phyloP scores from a whole-genome alignment of 2,329 filamentous ascomycete genomes.

The Diaporthe amygdali region DNA sequence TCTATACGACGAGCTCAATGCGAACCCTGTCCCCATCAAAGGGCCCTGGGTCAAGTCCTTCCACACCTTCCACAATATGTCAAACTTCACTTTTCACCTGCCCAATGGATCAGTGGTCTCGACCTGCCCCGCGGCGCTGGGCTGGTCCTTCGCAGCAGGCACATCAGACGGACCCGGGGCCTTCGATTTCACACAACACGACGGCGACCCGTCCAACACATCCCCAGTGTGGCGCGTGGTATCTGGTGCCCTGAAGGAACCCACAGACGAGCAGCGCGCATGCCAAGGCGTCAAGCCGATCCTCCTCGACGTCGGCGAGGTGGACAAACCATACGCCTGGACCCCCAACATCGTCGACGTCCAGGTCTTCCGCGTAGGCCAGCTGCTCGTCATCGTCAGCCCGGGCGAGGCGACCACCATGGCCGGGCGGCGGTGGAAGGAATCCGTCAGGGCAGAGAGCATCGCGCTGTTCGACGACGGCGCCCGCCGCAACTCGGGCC shows the following conservation, averaged over 20 bases:
- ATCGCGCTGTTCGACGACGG: conserved; percentile 49
- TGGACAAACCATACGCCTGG: conserved; percentile 82
- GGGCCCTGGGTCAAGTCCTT: conserved; percentile 77
- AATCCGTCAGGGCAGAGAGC: conserved; percentile 65
- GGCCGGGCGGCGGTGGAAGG: conserved; percentile 86
- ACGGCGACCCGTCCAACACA: conserved; percentile 69
- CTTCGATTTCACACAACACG: conserved; percentile 93
- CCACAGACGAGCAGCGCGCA: conserved; percentile 69
- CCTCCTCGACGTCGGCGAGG: conserved; percentile 84
- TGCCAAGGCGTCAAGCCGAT: conserved; percentile 88
- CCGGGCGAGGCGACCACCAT: conserved; percentile 92
- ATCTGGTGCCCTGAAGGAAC: conserved; percentile 72
- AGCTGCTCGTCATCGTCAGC: conserved; percentile 82
- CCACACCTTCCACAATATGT: conserved; percentile 86
- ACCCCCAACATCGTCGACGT: conserved; percentile 90
- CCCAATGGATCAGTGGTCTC: conserved; percentile 72
- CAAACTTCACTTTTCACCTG: conserved; percentile 74
- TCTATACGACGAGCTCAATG: conserved; percentile 58
- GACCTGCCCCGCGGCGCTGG: conserved; percentile 87
- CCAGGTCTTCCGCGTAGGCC: conserved; percentile 83
- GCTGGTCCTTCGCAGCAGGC: conserved; percentile 91
- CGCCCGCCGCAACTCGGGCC: conserved; percentile 38
- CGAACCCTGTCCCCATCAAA: conserved; percentile 53
- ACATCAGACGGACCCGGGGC: conserved; percentile 90
- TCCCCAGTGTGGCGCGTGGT: conserved; percentile 81